Evolutionary conservation across 2,329 filamentous ascomycete genomes (phyloP).

Genomic region (Raffaelea albimanens): DNA sequence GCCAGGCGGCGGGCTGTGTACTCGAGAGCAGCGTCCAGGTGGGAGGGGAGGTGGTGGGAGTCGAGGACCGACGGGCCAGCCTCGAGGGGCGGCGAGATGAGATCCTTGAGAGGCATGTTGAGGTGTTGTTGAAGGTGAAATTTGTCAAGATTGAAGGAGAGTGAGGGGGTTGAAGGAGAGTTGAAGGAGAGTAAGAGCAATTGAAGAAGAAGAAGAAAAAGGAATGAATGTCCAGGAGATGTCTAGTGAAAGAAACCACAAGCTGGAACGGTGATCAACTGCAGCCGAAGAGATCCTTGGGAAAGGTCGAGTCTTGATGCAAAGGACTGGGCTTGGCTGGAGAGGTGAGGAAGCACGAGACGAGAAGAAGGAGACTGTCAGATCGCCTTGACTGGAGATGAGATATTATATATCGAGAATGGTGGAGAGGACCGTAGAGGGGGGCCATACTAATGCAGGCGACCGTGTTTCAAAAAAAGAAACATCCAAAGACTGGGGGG

Average conservation of each 20-base stretch:
- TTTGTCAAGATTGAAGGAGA: not conserved
- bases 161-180: not conserved
- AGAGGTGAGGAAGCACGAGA: too few species aligned
- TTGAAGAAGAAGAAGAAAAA: not conserved
- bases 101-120: constrained; percentile 29
- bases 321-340: too few species aligned
- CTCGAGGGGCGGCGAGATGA: constrained; percentile 55
- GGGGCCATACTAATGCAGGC: too few species aligned
- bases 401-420: too few species aligned
- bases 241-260: not conserved
- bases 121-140: not conserved
- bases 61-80: constrained; percentile 52
- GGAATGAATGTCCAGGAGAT: too few species aligned
- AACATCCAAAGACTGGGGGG: too few species aligned
- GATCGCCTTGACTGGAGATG: too few species aligned
- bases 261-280: not conserved
- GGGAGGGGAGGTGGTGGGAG: constrained; percentile 45
- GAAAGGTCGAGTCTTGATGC: too few species aligned
- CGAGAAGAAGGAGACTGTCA: too few species aligned
- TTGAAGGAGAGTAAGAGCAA: not conserved
- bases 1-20: constrained; percentile 47
- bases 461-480: too few species aligned
- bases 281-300: too few species aligned
- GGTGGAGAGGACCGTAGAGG: too few species aligned
- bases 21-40: constrained; percentile 45